These are phyloP conservation scores for Entrophospora sp. DNA, from an alignment of 192 early-diverging fungal genomes.

Conservation along the genomic window DNA sequence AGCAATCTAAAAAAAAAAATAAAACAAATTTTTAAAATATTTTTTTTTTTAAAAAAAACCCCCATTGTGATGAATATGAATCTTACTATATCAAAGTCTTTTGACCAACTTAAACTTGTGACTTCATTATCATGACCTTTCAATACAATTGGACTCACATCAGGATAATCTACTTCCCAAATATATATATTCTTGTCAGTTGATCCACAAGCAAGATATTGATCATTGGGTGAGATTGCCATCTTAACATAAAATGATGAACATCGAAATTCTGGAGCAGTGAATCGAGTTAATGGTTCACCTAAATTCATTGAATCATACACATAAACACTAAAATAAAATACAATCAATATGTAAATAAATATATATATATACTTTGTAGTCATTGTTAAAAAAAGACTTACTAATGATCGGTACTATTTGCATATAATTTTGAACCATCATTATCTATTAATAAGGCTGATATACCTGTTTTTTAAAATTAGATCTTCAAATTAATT, in stretches of 20 bases:
- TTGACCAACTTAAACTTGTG: constrained; percentile 62
- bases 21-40: background rate
- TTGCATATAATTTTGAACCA: constrained; percentile 56
- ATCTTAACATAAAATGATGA: constrained; percentile 57
- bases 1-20: constrained; percentile 44
- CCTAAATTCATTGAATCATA: constrained; percentile 46
- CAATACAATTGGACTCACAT: constrained; percentile 37
- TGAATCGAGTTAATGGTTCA: constrained; percentile 38
- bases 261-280: constrained; percentile 39
- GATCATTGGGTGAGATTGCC: constrained; percentile 58
- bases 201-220: constrained; percentile 60
- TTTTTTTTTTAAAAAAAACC: background rate
- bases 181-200: constrained; percentile 49
- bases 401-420: constrained; percentile 56
- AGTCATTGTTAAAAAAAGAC: background rate
- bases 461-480: constrained; percentile 39
- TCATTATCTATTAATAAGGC: constrained; percentile 48
- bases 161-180: constrained; percentile 52
- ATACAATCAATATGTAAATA: background rate
- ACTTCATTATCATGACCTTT: constrained; percentile 56
- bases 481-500: background rate
- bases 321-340: constrained; percentile 47
- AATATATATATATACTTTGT: too few species aligned
- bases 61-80: background rate
- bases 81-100: constrained; percentile 36